Evolutionary conservation across 2,329 filamentous ascomycete species (phyloP).

Genomic region (Colletotrichum viniferum): DNA sequence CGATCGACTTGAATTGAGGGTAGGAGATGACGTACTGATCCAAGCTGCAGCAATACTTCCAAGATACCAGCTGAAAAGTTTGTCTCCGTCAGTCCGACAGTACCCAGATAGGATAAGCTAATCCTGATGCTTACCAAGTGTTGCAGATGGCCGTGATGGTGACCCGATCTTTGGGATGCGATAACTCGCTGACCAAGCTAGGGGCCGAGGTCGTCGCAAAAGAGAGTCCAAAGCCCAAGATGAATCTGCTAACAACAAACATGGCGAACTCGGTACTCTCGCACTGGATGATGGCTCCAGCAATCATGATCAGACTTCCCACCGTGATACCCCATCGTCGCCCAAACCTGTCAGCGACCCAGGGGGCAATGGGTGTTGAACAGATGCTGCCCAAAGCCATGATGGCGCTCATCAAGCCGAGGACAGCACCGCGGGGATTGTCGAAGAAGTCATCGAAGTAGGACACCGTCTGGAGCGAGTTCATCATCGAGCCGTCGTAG

Average conservation of each 20-base stretch:
- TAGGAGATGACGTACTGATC: slow-evolving; percentile 29
- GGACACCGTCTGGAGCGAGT: slow-evolving; percentile 47
- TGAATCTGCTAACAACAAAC: slow-evolving; percentile 57
- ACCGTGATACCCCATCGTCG: slow-evolving; percentile 34
- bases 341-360: slow-evolving; percentile 35
- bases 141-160: slow-evolving; percentile 60
- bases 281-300: slow-evolving; percentile 35
- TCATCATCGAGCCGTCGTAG: slow-evolving; percentile 56
- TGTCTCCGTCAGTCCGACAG: not conserved
- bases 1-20: not conserved
- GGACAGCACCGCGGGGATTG: slow-evolving; percentile 33
- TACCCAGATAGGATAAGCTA: rapidly evolving
- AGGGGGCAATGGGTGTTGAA: slow-evolving; percentile 32
- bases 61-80: slow-evolving; percentile 46
- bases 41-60: slow-evolving; percentile 47
- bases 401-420: slow-evolving; percentile 42
- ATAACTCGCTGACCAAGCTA: slow-evolving; percentile 55
- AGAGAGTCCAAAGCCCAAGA: slow-evolving; percentile 58
- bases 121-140: slow-evolving; percentile 24
- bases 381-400: slow-evolving; percentile 53
- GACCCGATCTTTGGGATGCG: slow-evolving; percentile 57
- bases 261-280: slow-evolving; percentile 36
- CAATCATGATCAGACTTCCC: slow-evolving; percentile 34
- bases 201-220: slow-evolving; percentile 57
- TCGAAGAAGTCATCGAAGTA: slow-evolving; percentile 46